Evolutionary conservation across 331 rosid genomes (phyloP).

Genomic region (Quercus phellos): DNA sequence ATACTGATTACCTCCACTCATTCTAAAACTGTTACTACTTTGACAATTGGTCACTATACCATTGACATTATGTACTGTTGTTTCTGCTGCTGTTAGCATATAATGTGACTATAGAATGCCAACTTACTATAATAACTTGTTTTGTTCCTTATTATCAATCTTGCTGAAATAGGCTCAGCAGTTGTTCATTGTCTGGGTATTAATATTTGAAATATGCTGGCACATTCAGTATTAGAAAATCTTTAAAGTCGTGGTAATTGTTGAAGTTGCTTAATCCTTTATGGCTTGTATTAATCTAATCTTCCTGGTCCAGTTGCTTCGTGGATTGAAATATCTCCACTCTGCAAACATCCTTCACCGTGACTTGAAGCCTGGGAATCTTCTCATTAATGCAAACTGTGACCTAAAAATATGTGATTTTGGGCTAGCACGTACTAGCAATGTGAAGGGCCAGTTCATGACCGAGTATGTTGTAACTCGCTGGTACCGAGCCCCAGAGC

Average conservation of each 20-base stretch:
- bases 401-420: slow-evolving; percentile 86
- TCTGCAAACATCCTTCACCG: slow-evolving; percentile 92
- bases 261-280: slow-evolving; percentile 12
- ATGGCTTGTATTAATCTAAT: slow-evolving; percentile 23
- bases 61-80: too few species aligned
- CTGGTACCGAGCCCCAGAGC: slow-evolving; percentile 88
- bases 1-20: too few species aligned
- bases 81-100: too few species aligned
- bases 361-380: slow-evolving; percentile 85
- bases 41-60: too few species aligned
- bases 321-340: slow-evolving; percentile 79
- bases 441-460: slow-evolving; percentile 77
- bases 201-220: neutral
- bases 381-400: slow-evolving; percentile 74
- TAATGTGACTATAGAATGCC: too few species aligned
- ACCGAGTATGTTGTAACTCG: slow-evolving; percentile 86
- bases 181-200: neutral
- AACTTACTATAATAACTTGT: too few species aligned
- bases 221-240: neutral
- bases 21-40: too few species aligned
- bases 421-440: slow-evolving; percentile 71
- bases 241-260: neutral
- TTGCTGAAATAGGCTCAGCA: too few species aligned
- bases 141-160: too few species aligned
- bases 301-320: slow-evolving; percentile 55